Base-by-base conservation (phyloP, 75 land plant genomes). In the Pinus tabuliformis region DNA sequence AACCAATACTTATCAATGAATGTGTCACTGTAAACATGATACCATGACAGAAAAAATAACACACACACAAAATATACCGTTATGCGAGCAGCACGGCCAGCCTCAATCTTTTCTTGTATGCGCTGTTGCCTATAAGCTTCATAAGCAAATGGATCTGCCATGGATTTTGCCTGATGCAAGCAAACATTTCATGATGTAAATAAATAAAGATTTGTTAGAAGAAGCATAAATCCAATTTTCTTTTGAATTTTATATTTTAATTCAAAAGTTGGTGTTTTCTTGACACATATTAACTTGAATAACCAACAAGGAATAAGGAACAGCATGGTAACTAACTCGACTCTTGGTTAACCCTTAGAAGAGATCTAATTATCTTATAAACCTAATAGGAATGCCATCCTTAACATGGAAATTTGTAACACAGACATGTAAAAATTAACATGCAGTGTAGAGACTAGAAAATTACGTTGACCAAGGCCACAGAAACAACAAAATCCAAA, bases 101-200 rank as follows among this genome's bases (percentile, higher is more conserved):
- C 86, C 78, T 95, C 98, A 36, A 92, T 62, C 77, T 93, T 93
- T 72, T 95, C 91, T 58, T 86, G 89, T 56, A 95, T 91, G 16
- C 86, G 78, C 79, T 93, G 76, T 78, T 95, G 89, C 72, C 89
- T 73, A 73, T 97, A 97, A 36, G 75, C 75, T 21, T 91, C 96
- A 86, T 92, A 97, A 60, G 88, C 88, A 83, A 95, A 95, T 22
- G 99, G 99, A 82, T 95, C 84, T 5, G 83, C 91, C 83, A 92
- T n/a, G 20, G 89, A 49, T 80, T 91, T 82, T 21, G 98, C 98
- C 99, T 96, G 90, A 42, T 42, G 49, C 24, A 39, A 42, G 6
- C 52, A 21, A 75, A 8, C 2, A 68, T 54, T 15, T 45, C 72
- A 68, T 9, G 21, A 68, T 42, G 28, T 3, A 11, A 42, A 11